A percentile compares a stretch with the other conserved stretches of the same genome.
Evolutionary conservation across 2,329 filamentous ascomycete species (phyloP).

Genomic region (Phaeosphaeriaceae sp.): DNA sequence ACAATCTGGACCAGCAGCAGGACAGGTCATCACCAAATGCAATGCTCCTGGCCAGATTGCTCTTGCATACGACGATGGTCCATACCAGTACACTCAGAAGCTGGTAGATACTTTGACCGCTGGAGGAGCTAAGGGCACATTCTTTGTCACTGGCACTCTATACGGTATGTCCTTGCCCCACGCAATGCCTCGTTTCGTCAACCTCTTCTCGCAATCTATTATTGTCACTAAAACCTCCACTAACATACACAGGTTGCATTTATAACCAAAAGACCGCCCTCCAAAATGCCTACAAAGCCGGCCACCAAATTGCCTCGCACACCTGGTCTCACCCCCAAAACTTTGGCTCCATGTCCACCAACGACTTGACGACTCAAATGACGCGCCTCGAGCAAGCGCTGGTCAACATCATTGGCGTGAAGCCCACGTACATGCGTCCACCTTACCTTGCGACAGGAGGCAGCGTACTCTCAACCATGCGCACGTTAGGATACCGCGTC

Average conservation of each 20-base stretch:
- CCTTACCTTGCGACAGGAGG: conserved; percentile 45
- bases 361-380: conserved; percentile 43
- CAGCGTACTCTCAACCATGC: conserved; percentile 41
- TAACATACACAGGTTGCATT: conserved; percentile 37
- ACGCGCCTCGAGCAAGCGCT: conserved; percentile 41
- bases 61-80: conserved; percentile 46
- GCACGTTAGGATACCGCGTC: conserved; percentile 44
- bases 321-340: conserved; percentile 44
- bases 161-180: conserved; percentile 23
- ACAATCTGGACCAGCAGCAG: not conserved
- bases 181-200: not conserved
- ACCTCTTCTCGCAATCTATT: not conserved
- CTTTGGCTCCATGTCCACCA: conserved; percentile 39
- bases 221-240: not conserved
- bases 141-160: conserved; percentile 42
- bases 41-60: conserved; percentile 36
- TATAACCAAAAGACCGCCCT: conserved; percentile 42
- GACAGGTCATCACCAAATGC: conserved; percentile 23
- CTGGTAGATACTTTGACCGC: conserved; percentile 39
- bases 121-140: conserved; percentile 44
- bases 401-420: conserved; percentile 45
- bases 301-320: conserved; percentile 48
- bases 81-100: conserved; percentile 45
- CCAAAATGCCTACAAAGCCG: conserved; percentile 40
- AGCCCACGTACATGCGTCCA: conserved; percentile 48